Evolutionary conservation across 139 green algal genomes (phyloP), one percentile per base, ranked within the genome.

Genomic region (Chlorella sorokiniana): DNA sequence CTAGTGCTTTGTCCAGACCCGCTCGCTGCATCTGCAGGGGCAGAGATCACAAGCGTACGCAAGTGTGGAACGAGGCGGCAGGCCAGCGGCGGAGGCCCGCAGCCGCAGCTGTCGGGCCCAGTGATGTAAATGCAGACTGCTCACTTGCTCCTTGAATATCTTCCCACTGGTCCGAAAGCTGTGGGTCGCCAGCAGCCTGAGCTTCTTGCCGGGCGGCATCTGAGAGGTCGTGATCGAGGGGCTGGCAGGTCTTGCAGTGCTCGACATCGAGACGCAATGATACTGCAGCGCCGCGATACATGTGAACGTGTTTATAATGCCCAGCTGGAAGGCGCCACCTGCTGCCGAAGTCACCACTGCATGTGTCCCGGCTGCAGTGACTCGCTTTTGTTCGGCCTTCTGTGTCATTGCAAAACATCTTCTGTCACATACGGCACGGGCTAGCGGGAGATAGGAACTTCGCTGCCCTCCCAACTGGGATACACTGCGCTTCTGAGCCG

Each of bases 81-180:
- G 41, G 1, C 37, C 44, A 72, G 44, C 68, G 20, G 48, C 25
- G 33, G 40, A 71, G 6, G n/a, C 59, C 54, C 42, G 48, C 1
- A 37, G 31, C n/a, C 18, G 42, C 42, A 61, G 44, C 48, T 20
- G 69, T 59, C 29, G 38, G 35, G 27, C 67, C 14, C 10, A 29
- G 4, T 51, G 78, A 37, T 38, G 14, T 29, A 16, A 65, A 23
- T n/a, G n/a, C n/a, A n/a, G n/a, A n/a, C n/a, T n/a, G 20, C 11
- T 37, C 70, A 90, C 86, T 82, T 93, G 89, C 33, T 91, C 48
- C 42, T 88, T 31, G 40, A 93, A 93, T 6, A 92, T 93, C 1
- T 14, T 37, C 0, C 41, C 84, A 27, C 75, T 87, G 0, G 90
- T 93, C 25, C 90, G 61, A n/a, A 91, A 93, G 51, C 79, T 88